Base-by-base conservation (phyloP, 352 stramenopile genomes). In the Pythium scleroteichum region DNA sequence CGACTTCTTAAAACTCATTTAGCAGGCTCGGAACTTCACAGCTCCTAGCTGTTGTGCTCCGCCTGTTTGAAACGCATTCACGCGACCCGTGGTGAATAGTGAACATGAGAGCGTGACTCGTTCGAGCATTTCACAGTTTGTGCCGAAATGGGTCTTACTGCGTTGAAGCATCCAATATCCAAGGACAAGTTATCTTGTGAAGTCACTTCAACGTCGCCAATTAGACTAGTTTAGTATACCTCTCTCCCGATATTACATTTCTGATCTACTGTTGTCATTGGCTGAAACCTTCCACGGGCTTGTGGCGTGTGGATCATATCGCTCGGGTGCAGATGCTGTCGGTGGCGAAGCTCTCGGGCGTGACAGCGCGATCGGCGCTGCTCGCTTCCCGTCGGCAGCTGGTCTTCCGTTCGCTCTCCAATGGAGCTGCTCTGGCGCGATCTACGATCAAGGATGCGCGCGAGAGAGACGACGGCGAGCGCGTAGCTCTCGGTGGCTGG, bases 401-500 rank as follows among this genome's bases (percentile, higher is more conserved):
- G 22, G 22, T 24, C 3, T 19, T 63, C n/a, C 55, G 45, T 39
- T 6, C 19, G 7, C 24, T 53, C 26, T 59, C 48, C 17, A 64
- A 16, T 13, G 49, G 52, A 3, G 42, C 39, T 10, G 19, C 40
- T 24, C 27, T 66, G 24, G 49, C 35, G 39, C 76, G 74, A 29
- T 69, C 68, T 17, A 73, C 71, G 38, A 84, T 88, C 64, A 77
- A 71, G 6, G 68, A 82, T 4, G 79, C 71, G 52, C 73, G 69
- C 2, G 10, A 70, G 35, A 69, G 75, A 7, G 56, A 60, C 23
- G 72, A 69, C 53, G 79, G 79, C 52, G 61, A 66, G 33, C 76
- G 56, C 33, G 77, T 87, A 20, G 71, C 71, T 26, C 64, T 91
- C 17, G 78, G 70, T 20, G 97, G 97, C 40, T 99, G 97, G 97